Base-by-base conservation (phyloP, 2,329 filamentous ascomycete species). In the Parafenestella ontariensis region DNA sequence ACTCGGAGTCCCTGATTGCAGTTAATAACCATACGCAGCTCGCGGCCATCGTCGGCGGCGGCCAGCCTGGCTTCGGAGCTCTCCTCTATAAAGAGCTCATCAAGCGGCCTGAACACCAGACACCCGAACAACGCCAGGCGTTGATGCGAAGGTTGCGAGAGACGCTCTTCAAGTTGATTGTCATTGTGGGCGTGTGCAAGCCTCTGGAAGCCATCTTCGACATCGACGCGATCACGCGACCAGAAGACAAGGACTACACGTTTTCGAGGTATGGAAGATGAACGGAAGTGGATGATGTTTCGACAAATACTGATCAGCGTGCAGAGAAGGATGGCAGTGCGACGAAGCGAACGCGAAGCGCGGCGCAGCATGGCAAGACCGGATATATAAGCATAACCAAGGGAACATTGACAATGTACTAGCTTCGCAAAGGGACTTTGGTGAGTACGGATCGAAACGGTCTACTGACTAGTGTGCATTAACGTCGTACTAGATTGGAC, bases 151-250 rank as follows among this genome's bases (percentile, higher is more conserved):
- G 83, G 2, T 62, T 86, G 2, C 80, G 86, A 39, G 87, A 89
- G 70, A 81, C 80, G 0, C 75, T 89, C 11, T 70, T 89, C 53
- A 88, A 89, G 71, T 73, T 79, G n/a, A 77, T 85, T 2, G 58
- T 64, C 11, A 76, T 88, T 2, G 79, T 87, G 15, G 87, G 87
- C 0, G 84, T 88, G 0, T 86, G 84, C 70, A 88, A 87, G 64
- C 85, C 85, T 7, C 71, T 89, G 4, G 85, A 87, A 62, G 81
- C 84, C 1, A 82, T 87, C 39, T 76, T 87, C 7, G 77, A 80
- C n/a, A 86, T 87, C 48, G 76, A 73, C 52, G 75, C 78, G 15
- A 66, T 83, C 9, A 84, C 86, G 59, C 71, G 68, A 23, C 77
- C 77, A 0, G 85, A 87, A 65, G 86, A 89, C 61, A 82, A 79